A percentile compares a stretch with the other conserved stretches of the same genome.
Evolutionary conservation across 768 basidiomycete species (phyloP).

Genomic region (Collybiopsis confluens): DNA sequence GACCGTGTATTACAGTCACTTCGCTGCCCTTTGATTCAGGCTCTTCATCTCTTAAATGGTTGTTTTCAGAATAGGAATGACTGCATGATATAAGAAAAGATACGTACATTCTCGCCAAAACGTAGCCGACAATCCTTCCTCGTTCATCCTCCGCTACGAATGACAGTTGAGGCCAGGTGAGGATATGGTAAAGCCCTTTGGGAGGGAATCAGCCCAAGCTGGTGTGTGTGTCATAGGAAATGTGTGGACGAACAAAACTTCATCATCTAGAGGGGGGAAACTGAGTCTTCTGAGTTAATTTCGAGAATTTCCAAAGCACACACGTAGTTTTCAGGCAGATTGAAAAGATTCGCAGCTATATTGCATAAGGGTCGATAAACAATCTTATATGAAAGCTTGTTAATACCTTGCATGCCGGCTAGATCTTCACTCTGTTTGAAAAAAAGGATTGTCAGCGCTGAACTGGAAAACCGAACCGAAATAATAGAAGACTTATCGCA

Average conservation of each 20-base stretch:
- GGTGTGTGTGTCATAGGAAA: background rate
- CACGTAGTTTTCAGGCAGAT: slow-evolving; percentile 88
- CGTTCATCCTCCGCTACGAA: slow-evolving; percentile 90
- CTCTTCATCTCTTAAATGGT: slow-evolving; percentile 37
- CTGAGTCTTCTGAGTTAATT: background rate
- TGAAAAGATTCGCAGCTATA: slow-evolving; percentile 88
- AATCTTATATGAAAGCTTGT: background rate
- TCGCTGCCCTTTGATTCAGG: slow-evolving; percentile 34
- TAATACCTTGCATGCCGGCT: slow-evolving; percentile 69
- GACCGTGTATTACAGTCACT: slow-evolving; percentile 55
- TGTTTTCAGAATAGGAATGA: background rate
- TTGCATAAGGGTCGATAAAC: background rate
- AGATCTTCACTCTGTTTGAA: slow-evolving; percentile 74
- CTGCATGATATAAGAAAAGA: background rate
- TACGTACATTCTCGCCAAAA: slow-evolving; percentile 86
- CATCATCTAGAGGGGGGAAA: slow-evolving; percentile 28
- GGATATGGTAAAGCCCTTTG: slow-evolving; percentile 80
- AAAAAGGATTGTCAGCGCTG: background rate
- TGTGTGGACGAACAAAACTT: slow-evolving; percentile 59
- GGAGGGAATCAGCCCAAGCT: background rate
- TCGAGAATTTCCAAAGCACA: background rate
- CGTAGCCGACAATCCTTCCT: slow-evolving; percentile 90
- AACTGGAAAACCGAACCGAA: background rate
- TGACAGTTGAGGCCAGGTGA: slow-evolving; percentile 92
- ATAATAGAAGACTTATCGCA: background rate